Evolutionary conservation across 2,329 filamentous ascomycete species (phyloP), one percentile per base, ranked within the genome.

Genomic region (Ophiocordyceps australis): DNA sequence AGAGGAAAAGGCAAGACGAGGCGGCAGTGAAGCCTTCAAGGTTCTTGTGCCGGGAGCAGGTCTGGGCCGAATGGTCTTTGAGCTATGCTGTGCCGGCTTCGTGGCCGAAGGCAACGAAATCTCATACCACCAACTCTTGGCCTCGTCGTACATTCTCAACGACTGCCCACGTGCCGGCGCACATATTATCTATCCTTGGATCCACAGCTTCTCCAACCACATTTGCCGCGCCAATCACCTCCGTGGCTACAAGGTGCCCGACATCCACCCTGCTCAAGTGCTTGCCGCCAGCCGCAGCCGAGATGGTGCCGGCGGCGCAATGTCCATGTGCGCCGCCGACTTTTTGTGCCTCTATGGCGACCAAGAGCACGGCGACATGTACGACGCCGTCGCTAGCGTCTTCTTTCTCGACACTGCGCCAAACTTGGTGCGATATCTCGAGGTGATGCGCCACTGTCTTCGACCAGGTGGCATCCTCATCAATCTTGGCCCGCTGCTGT

Each of bases 381-480:
- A 83, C 47, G 74, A 94, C 40, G 83, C 76, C 2, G 81, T 95
- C 3, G 73, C 80, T 0, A 81, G 78, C 3, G 79, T 93, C 9
- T 98, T 95, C 55, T 98, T 98, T 55, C 75, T 98, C 30, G 91
- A 98, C 47, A 98, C 89, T 2, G 89, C 89, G 3, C 85, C 86
- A 2, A 95, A 98, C 45, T 47, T 94, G 17, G 76, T 95, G 28
- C 69, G 77, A 3, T 98, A 98, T 44, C 68, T 98, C 18, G 74
- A 92, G 43, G 74, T 83, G 2, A 79, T 95, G 28, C 57, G 55
- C 22, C 67, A 78, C 42, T 91, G 85, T 41, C 62, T 98, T 25
- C 71, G 66, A 36, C 59, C 69, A 0, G 78, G 77, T 15, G 89
- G 89, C 0, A 41, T 92, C 4, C 79, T 92, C 58, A 65, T 93